These are phyloP conservation scores for Lasiodiplodia hormozganensis DNA, from an alignment of 2,329 filamentous ascomycete genomes.

Conservation along the genomic window DNA sequence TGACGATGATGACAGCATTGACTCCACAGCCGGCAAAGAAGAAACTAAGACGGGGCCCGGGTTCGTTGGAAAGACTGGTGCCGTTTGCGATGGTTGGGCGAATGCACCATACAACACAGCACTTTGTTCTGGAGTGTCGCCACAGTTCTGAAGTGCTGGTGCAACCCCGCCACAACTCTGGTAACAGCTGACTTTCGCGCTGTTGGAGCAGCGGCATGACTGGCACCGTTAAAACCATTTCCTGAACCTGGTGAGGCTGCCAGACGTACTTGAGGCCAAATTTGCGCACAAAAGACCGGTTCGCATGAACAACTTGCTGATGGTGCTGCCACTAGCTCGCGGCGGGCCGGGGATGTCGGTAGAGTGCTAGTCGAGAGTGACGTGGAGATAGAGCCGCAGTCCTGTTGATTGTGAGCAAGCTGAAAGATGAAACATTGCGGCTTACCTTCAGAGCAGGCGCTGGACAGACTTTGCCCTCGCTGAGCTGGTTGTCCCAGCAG, in stretches of 20 bases:
- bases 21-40: not conserved
- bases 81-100: not conserved
- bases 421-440: not conserved
- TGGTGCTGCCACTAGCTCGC: not conserved
- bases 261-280: slow-evolving; percentile 13
- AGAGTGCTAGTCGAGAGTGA: no score
- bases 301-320: slow-evolving; percentile 8
- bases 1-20: not conserved
- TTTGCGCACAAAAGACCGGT: not conserved
- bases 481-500: not conserved
- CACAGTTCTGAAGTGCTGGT: slow-evolving; percentile 9
- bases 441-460: slow-evolving; percentile 9
- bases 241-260: no score
- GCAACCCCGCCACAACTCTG: not conserved
- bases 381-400: not conserved
- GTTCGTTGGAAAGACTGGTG: not conserved
- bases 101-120: not conserved
- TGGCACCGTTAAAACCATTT: not conserved
- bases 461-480: not conserved
- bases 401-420: not conserved
- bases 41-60: not conserved
- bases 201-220: slow-evolving; percentile 18
- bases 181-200: not conserved
- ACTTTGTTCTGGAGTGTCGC: slow-evolving; percentile 1
- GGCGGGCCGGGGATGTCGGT: not conserved